Evolutionary conservation across 768 basidiomycete species (phyloP).

Genomic region (Lactarius sanguifluus): DNA sequence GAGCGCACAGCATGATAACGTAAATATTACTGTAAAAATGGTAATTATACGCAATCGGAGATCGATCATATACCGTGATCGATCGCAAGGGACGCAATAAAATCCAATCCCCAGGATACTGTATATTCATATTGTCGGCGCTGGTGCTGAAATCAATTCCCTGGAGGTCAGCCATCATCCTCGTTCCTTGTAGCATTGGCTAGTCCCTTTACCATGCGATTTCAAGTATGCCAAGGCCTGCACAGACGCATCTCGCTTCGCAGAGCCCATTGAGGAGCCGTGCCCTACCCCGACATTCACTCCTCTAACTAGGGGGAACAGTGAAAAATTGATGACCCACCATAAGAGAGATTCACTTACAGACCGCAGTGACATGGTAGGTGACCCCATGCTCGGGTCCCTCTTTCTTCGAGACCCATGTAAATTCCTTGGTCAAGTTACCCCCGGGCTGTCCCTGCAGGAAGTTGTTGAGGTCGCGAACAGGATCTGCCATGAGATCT

Average conservation of each 20-base stretch:
- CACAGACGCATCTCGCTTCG: slow-evolving; percentile 21
- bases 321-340: neutral
- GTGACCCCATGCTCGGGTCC: slow-evolving; percentile 9
- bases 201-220: slow-evolving; percentile 16
- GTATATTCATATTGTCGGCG: neutral
- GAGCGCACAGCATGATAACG: neutral
- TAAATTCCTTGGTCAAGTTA: slow-evolving; percentile 12
- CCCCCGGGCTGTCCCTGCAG: slow-evolving; percentile 16
- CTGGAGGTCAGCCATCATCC: neutral
- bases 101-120: neutral
- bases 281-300: slow-evolving; percentile 21
- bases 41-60: neutral
- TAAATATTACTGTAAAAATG: neutral
- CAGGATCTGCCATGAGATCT: slow-evolving; percentile 23
- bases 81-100: neutral
- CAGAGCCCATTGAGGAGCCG: slow-evolving; percentile 16
- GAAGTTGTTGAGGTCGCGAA: slow-evolving; percentile 29
- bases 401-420: slow-evolving; percentile 9
- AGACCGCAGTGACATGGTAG: slow-evolving; percentile 20
- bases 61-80: neutral
- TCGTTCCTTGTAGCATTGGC: neutral
- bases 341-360: slow-evolving; percentile 9
- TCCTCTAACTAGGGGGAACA: slow-evolving; percentile 14
- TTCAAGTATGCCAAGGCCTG: slow-evolving; percentile 21
- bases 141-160: neutral